These are phyloP conservation scores for Zizania palustris DNA, from an alignment of 202 grass and related monocot genomes.

Conservation along the genomic window DNA sequence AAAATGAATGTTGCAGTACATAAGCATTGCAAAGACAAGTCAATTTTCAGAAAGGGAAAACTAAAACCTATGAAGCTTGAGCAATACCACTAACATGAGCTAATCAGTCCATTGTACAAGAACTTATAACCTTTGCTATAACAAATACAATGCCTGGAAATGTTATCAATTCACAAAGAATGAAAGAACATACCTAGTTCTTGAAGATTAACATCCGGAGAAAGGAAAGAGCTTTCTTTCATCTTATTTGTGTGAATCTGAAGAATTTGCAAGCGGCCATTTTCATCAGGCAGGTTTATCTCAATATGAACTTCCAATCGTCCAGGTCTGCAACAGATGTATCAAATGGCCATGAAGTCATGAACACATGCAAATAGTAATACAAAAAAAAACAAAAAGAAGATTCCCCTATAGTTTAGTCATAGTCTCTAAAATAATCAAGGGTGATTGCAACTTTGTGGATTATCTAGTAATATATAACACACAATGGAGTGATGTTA, in stretches of 20 bases:
- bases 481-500: slow-evolving; percentile 8
- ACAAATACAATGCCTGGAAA: slow-evolving; percentile 13
- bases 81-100: slow-evolving; percentile 20
- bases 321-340: slow-evolving; percentile 66
- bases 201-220: slow-evolving; percentile 82
- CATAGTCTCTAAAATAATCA: slow-evolving; percentile 19
- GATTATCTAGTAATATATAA: slow-evolving; percentile 5
- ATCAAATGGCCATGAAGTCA: slow-evolving; percentile 44
- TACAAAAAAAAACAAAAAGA: slow-evolving; percentile 24
- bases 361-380: slow-evolving; percentile 34
- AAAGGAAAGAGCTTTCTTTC: slow-evolving; percentile 98
- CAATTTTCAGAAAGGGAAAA: background rate
- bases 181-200: slow-evolving; percentile 71
- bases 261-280: slow-evolving; percentile 97
- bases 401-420: slow-evolving; percentile 2
- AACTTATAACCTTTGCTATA: slow-evolving; percentile 12
- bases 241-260: slow-evolving; percentile 98
- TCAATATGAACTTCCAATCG: slow-evolving; percentile 98
- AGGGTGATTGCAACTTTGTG: slow-evolving; percentile 6
- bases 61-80: slow-evolving; percentile 17
- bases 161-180: slow-evolving; percentile 17
- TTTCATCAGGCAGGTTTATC: slow-evolving; percentile 97
- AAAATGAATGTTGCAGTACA: slow-evolving; percentile 1
- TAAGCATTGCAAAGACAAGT: background rate
- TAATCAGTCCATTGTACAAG: slow-evolving; percentile 6